phyloP scores from a whole-genome alignment of 164 flowering plant genomes.

The Aristolochia californica region DNA sequence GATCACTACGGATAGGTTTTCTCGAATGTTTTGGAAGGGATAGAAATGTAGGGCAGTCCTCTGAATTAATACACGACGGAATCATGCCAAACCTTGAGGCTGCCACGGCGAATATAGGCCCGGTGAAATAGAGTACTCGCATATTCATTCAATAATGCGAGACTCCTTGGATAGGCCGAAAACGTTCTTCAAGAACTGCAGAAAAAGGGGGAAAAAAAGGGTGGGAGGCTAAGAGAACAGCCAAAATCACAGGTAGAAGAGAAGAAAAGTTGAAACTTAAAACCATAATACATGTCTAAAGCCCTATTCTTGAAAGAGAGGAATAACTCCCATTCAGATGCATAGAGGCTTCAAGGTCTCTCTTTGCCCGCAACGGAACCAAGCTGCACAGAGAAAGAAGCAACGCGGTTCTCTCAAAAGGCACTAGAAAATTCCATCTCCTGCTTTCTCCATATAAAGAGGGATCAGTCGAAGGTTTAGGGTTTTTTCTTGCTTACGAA shows the following conservation, averaged over 20 bases:
- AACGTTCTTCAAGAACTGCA: background rate
- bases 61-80: slow-evolving; percentile 12
- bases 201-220: background rate
- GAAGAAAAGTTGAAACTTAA: background rate
- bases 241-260: background rate
- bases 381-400: background rate
- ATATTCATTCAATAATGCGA: slow-evolving; percentile 1
- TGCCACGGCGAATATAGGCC: slow-evolving; percentile 14
- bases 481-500: background rate
- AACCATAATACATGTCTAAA: background rate
- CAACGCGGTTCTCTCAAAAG: slow-evolving; percentile 10
- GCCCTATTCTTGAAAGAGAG: slow-evolving; percentile 1
- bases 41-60: slow-evolving; percentile 11
- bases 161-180: slow-evolving; percentile 17
- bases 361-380: slow-evolving; percentile 17
- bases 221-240: background rate
- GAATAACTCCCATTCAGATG: background rate
- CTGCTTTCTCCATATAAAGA: slow-evolving; percentile 2
- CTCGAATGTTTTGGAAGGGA: too few species aligned
- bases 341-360: background rate
- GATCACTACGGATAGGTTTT: too few species aligned
- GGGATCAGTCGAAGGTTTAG: background rate
- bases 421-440: background rate
- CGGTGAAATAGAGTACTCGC: slow-evolving; percentile 11
- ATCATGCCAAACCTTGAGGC: slow-evolving; percentile 16